A percentile compares a stretch with the other conserved stretches of the same genome.
Evolutionary conservation across 345 rosid species (phyloP).

Genomic region (Acer yangbiense): DNA sequence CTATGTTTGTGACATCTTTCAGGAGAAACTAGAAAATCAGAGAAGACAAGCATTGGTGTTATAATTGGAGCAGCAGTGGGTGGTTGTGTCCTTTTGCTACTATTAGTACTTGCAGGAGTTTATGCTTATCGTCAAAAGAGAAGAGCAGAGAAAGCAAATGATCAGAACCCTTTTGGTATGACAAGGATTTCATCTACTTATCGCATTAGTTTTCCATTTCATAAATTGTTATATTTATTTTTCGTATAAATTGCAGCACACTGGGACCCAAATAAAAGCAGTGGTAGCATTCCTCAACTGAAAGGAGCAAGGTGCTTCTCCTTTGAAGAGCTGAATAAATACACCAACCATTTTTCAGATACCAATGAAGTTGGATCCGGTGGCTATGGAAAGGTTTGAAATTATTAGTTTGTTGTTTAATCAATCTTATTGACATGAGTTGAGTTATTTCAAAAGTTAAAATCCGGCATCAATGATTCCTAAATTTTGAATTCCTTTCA

Average conservation of each 20-base stretch:
- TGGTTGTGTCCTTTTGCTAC: conserved; percentile 46
- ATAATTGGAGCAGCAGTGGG: conserved; percentile 76
- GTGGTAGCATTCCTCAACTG: conserved; percentile 63
- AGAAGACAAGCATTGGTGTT: conserved; percentile 41
- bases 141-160: conserved; percentile 69
- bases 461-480: background rate
- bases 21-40: conserved; percentile 29
- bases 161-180: conserved; percentile 70
- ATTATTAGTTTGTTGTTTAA: background rate
- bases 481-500: background rate
- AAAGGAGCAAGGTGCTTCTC: conserved; percentile 79
- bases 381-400: conserved; percentile 84
- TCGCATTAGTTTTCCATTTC: conserved; percentile 10
- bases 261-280: conserved; percentile 64
- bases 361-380: conserved; percentile 77
- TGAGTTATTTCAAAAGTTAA: background rate
- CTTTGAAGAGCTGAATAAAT: conserved; percentile 72
- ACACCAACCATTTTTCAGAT: conserved; percentile 67
- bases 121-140: conserved; percentile 72
- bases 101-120: conserved; percentile 62
- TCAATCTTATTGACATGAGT: background rate
- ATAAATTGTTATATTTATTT: conserved; percentile 13
- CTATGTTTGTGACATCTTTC: conserved; percentile 3
- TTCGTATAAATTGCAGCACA: conserved; percentile 45
- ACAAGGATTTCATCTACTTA: background rate